Base-by-base conservation (phyloP, 495 filamentous ascomycete species). In the Neurospora tetraspora region DNA sequence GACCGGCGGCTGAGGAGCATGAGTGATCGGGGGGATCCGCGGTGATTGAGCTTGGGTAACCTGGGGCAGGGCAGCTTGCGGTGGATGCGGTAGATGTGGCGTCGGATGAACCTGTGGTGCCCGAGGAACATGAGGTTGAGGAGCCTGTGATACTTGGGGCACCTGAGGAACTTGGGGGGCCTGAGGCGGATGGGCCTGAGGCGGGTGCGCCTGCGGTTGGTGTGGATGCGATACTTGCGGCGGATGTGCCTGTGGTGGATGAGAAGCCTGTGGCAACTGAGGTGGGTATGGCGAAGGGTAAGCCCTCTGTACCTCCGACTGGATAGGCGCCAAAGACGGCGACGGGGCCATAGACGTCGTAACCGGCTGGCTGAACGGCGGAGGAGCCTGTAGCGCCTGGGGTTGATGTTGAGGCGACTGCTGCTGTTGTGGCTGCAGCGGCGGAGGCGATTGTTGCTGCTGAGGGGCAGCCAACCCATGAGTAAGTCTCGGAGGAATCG, bases 241-340 rank as follows among this genome's bases (percentile, higher is more conserved):
- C 40, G 75, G 77, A 11, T 83, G 76, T 40, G 83, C 81, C 42
- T 82, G 85, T 65, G 53, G 53, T 65, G 53, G 27, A 65, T 65
- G 53, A 65, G 53, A 31, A 65, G 12, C 1, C 14, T 65, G 53
- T 34, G 53, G 53, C 27, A 65, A 6, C 53, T 65, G 53, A 34
- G 53, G 27, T 65, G 53, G 53, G 59, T 83, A 81, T 16, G 81
- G 79, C n/a, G 84, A 83, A 72, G 72, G 82, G 69, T 84, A 85
- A 1, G 39, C 72, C 65, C 75, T 77, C 6, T 76, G 76, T 37
- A 76, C 73, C 31, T 78, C 76, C 45, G 80, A 78, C 20, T 73
- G 70, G 3, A 27, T 23, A 42, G 69, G 39, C 1, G 42, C 39
- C n/a, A 59, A 59, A 34, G 70, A 27, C 11, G 72, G 74, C 4